Percentiles rank a stretch among this genome's conserved stretches.
phyloP scores from a whole-genome alignment of 2,329 filamentous ascomycete species.

The Alternaria infectoria region DNA sequence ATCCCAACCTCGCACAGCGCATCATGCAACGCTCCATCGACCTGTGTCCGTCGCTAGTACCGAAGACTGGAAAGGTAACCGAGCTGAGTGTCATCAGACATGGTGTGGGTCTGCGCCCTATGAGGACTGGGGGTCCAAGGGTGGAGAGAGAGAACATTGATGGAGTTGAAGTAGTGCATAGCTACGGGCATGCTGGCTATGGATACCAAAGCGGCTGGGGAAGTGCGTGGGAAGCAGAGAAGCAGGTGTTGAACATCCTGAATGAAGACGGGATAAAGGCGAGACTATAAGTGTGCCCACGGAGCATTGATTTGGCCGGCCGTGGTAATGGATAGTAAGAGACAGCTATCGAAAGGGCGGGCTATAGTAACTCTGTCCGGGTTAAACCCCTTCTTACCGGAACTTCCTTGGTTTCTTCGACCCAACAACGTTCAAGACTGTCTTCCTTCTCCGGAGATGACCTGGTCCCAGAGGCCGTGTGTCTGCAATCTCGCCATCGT shows the following conservation, averaged over 20 bases:
- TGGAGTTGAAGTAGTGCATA: constrained; percentile 75
- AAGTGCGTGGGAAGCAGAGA: constrained; percentile 50
- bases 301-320: not conserved
- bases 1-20: constrained; percentile 77
- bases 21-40: constrained; percentile 83
- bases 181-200: constrained; percentile 80
- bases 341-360: not conserved
- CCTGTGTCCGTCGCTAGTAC: constrained; percentile 67
- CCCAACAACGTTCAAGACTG: not conserved
- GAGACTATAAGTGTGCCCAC: constrained; percentile 3
- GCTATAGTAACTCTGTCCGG: not conserved
- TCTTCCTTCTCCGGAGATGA: not conserved
- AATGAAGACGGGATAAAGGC: constrained; percentile 13
- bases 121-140: constrained; percentile 74
- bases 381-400: not conserved
- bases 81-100: constrained; percentile 78
- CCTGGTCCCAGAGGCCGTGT: not conserved
- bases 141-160: constrained; percentile 73
- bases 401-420: not conserved
- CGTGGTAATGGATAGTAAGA: not conserved
- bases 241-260: constrained; percentile 42
- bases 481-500: not conserved
- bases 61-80: constrained; percentile 68
- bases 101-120: constrained; percentile 80
- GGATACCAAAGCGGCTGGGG: constrained; percentile 66